Evolutionary conservation across 2,329 filamentous ascomycete species (phyloP).

Genomic region (Fusarium longipes): DNA sequence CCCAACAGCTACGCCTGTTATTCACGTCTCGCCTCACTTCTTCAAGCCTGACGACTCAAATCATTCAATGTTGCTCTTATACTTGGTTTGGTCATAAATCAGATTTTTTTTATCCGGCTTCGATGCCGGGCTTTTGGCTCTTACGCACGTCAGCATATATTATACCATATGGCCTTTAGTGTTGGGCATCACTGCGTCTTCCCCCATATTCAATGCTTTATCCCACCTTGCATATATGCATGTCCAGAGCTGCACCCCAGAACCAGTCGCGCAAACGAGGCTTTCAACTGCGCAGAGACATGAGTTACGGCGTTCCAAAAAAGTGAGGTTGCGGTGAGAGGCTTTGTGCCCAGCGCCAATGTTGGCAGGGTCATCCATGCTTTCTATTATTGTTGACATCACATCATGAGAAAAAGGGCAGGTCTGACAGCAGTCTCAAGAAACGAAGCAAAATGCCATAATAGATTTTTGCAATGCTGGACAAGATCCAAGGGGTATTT

Average conservation of each 20-base stretch:
- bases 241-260: slow-evolving; percentile 28
- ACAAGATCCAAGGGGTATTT: slow-evolving; percentile 40
- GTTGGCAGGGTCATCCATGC: slow-evolving; percentile 21
- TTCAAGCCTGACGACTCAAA: neutral
- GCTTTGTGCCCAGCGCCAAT: slow-evolving; percentile 3
- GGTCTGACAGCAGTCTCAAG: slow-evolving; percentile 4
- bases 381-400: slow-evolving; percentile 7
- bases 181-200: slow-evolving; percentile 46
- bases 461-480: slow-evolving; percentile 32
- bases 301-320: slow-evolving; percentile 9
- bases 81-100: slow-evolving; percentile 10
- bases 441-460: slow-evolving; percentile 31
- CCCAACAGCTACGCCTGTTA: neutral
- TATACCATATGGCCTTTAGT: slow-evolving; percentile 13
- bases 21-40: slow-evolving; percentile 13
- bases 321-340: slow-evolving; percentile 20
- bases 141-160: slow-evolving; percentile 32
- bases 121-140: slow-evolving; percentile 4
- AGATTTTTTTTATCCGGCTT: neutral
- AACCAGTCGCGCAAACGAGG: slow-evolving; percentile 36
- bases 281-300: slow-evolving; percentile 20
- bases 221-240: slow-evolving; percentile 23
- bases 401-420: slow-evolving; percentile 7
- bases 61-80: neutral
- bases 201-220: slow-evolving; percentile 17